Evolutionary conservation across 768 basidiomycete genomes (phyloP), one percentile per base, ranked within the genome.

Genomic region (Rhodotorula sphaerocarpa): DNA sequence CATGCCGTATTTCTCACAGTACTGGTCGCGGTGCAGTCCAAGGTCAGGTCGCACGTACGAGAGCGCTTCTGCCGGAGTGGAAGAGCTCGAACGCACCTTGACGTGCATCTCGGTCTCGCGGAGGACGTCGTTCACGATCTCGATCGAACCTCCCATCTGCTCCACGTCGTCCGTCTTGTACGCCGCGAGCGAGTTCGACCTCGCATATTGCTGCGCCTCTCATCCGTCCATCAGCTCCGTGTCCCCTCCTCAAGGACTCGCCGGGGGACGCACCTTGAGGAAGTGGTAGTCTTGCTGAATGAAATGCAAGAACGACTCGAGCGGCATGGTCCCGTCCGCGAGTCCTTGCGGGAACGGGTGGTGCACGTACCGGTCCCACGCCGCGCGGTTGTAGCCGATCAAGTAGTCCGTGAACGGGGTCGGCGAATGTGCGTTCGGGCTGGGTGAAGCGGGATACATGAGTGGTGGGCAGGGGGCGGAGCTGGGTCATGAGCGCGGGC

Each of bases 311-410:
- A 93, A 96, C 27, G 79, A 76, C n/a, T 82, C 78, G 43, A 75
- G 76, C 0, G 82, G 78, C 3, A 92, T 80, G 1, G 82, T 85
- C 0, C 89, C 90, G 54, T 79, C 75, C 1, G 86, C 90, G 0
- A 95, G 79, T 52, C 83, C 81, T 57, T 79, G 78, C 33, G 92
- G 88, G 69, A 93, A 96, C 3, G 86, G 83, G 70, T 96, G 91
- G 70, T 88, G 77, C 1, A 91, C 84, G 69, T 87, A 91, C 55
- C 78, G 77, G 61, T 82, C 82, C 88, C 90, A 88, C 6, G 80
- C 77, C 10, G 74, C 71, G 2, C 76, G 74, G 20, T 81, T 82
- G 74, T 73, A 73, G 36, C 68, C 50, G 20, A 69, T 52, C 16
- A 72, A 59, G 51, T 55, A 67, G 57, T 69, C 70, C 55, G 42